Percentiles rank a stretch among this genome's conserved stretches.
phyloP scores from a whole-genome alignment of 2,329 filamentous ascomycete species.

The Beauveria asiatica region DNA sequence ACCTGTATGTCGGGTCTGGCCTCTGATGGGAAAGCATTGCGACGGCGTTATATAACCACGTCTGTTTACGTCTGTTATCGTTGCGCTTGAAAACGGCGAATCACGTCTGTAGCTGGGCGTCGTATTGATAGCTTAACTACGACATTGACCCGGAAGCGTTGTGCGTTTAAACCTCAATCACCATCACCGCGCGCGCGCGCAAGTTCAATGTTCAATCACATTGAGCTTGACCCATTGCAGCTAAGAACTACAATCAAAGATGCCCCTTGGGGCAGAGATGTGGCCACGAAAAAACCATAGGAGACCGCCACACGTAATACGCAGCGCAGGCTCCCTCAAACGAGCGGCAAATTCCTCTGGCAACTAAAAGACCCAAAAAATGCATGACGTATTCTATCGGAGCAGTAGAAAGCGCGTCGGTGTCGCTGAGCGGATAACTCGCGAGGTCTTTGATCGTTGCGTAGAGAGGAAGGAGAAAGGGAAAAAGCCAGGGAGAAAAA shows the following conservation, averaged over 20 bases:
- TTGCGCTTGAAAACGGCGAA: too few species aligned
- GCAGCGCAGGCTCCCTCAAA: conserved; percentile 35
- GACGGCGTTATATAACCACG: too few species aligned
- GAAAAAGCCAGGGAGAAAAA: conserved; percentile 4
- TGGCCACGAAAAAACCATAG: conserved; percentile 36
- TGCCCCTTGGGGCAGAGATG: conserved; percentile 19
- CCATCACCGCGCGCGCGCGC: neutral
- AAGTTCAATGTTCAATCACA: neutral
- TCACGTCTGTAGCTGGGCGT: neutral
- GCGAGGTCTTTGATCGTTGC: conserved; percentile 23
- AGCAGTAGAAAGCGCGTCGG: conserved; percentile 11
- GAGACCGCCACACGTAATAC: conserved; percentile 31
- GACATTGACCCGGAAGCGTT: neutral
- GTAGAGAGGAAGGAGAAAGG: conserved; percentile 19
- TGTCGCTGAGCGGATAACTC: conserved; percentile 11
- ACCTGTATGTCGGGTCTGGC: too few species aligned
- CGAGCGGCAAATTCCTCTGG: conserved; percentile 31
- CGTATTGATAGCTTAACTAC: neutral
- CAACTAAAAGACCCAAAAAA: conserved; percentile 19
- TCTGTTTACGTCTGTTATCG: too few species aligned
- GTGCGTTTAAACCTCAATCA: neutral
- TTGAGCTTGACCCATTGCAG: neutral
- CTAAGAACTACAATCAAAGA: neutral
- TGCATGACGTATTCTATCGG: conserved; percentile 18
- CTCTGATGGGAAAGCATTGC: too few species aligned